These are phyloP conservation scores for Candida coquimbonensis DNA, from an alignment of 805 yeast genomes.

Conservation along the genomic window DNA sequence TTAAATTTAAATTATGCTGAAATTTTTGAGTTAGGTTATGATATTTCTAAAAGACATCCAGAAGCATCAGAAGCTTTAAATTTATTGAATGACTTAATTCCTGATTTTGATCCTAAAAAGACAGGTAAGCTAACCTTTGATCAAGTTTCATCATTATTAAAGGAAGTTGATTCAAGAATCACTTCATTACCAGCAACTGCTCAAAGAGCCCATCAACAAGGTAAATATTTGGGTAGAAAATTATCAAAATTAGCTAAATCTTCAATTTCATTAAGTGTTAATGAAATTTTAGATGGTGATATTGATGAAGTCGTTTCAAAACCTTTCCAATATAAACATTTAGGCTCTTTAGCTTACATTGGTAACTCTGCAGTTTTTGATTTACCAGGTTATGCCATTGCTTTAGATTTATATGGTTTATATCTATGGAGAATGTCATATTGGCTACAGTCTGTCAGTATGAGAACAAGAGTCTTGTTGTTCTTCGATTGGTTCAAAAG, in stretches of 20 bases:
- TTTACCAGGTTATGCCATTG: conserved; percentile 50
- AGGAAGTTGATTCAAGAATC: conserved; percentile 53
- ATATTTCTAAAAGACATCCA: conserved; percentile 47
- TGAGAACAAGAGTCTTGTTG: conserved; percentile 55
- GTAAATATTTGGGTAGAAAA: conserved; percentile 56
- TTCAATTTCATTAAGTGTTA: conserved; percentile 34
- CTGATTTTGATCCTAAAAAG: conserved; percentile 41
- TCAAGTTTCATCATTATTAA: conserved; percentile 43
- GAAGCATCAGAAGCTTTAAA: conserved; percentile 50
- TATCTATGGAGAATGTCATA: conserved; percentile 68
- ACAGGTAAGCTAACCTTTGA: conserved; percentile 46
- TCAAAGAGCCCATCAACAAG: conserved; percentile 69
- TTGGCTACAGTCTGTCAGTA: conserved; percentile 59
- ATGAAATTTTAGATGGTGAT: conserved; percentile 45
- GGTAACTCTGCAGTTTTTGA: conserved; percentile 70
- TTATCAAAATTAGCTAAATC: conserved; percentile 44
- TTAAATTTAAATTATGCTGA: conserved; percentile 41
- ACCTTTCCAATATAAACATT: conserved; percentile 57
- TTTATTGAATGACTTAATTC: conserved; percentile 42
- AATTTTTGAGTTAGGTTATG: conserved; percentile 39
- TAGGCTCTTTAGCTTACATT: conserved; percentile 62
- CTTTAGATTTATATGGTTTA: conserved; percentile 66
- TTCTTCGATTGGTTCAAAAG: conserved; percentile 66
- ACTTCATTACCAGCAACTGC: conserved; percentile 71
- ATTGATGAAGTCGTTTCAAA: conserved; percentile 47